Percentiles rank a stretch among this genome's conserved stretches.
Evolutionary conservation across 495 filamentous ascomycete species (phyloP).

Genomic region (Lasiosphaeriaceae sp.): DNA sequence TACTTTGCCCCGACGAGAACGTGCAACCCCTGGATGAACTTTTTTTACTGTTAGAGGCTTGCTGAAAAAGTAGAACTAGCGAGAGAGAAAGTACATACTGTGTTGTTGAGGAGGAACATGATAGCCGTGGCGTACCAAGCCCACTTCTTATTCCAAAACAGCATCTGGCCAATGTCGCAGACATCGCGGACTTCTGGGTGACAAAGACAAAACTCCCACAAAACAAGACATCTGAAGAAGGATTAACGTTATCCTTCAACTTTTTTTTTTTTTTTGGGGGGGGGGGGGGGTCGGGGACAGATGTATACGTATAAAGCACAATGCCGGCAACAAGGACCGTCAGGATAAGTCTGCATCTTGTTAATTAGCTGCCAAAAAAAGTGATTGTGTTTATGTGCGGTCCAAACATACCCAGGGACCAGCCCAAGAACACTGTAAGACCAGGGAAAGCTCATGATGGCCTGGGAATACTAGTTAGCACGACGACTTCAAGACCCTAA

Average conservation of each 20-base stretch:
- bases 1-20: constrained; percentile 77
- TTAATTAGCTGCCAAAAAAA: constrained; percentile 8
- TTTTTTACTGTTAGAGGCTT: too few relatives aligned
- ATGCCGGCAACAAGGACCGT: constrained; percentile 69
- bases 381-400: constrained; percentile 5
- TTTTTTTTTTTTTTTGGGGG: too few relatives aligned
- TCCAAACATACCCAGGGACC: constrained; percentile 61
- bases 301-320: constrained; percentile 67
- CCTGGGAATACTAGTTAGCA: constrained; percentile 27
- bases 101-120: constrained; percentile 91
- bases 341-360: constrained; percentile 55
- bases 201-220: constrained; percentile 83
- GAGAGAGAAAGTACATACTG: too few relatives aligned
- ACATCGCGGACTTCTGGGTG: constrained; percentile 86
- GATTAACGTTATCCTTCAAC: too few relatives aligned
- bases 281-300: not conserved
- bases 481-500: not conserved
- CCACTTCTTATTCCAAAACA: constrained; percentile 74
- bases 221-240: constrained; percentile 54
- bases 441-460: constrained; percentile 92
- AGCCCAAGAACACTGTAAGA: constrained; percentile 83
- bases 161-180: constrained; percentile 84
- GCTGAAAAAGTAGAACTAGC: too few relatives aligned
- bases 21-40: constrained; percentile 55
- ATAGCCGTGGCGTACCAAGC: constrained; percentile 80